A percentile compares a stretch with the other conserved stretches of the same genome.
Conservation (phyloP, 2,329 filamentous ascomycete species). For the Clathrospora elynae region DNA sequence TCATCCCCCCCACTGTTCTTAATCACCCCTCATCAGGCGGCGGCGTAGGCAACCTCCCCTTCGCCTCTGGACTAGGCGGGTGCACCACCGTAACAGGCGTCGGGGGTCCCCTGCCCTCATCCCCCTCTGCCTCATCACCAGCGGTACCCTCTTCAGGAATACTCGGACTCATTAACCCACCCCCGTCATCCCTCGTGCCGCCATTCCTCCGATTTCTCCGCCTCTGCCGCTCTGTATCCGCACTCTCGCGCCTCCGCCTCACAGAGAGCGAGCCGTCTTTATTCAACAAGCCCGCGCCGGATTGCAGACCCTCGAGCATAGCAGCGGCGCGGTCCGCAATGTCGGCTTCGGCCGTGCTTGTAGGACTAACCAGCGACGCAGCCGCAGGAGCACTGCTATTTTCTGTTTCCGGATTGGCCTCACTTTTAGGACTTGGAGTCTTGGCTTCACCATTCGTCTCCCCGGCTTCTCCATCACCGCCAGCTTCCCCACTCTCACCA, state of each 20-base stretch:
- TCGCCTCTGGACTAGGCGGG: constrained; percentile 46
- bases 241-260: constrained; percentile 71
- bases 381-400: constrained; percentile 37
- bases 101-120: constrained; percentile 10
- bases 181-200: constrained; percentile 38
- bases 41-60: constrained; percentile 37
- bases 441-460: constrained; percentile 50
- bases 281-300: constrained; percentile 59
- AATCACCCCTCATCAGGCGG: constrained; percentile 28
- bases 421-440: constrained; percentile 58
- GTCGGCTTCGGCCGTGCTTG: constrained; percentile 56
- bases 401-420: constrained; percentile 38
- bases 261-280: constrained; percentile 57
- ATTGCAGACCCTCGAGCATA: constrained; percentile 79
- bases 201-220: constrained; percentile 63
- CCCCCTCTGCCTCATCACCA: constrained; percentile 16
- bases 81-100: constrained; percentile 46
- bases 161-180: constrained; percentile 39
- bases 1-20: background rate
- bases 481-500: constrained; percentile 23
- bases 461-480: constrained; percentile 25
- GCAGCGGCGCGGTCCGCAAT: constrained; percentile 84
- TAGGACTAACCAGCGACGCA: constrained; percentile 49
- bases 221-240: constrained; percentile 76
- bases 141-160: constrained; percentile 39